Conservation (phyloP, 371 early-diverging fungal species). For the Rhizopus stolonifer region DNA sequence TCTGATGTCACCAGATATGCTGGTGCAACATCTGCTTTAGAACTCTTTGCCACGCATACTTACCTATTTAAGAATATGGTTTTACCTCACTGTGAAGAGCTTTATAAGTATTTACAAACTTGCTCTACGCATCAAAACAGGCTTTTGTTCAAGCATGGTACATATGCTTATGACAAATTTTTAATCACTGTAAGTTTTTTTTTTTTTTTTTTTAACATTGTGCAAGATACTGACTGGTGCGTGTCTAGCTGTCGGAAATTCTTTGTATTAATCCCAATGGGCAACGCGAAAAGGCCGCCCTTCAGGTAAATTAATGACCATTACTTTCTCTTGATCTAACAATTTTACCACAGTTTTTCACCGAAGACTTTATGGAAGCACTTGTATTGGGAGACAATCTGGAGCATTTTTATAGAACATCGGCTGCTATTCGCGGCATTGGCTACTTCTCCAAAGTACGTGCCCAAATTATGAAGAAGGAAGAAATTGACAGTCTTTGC, state of each 20-base stretch:
- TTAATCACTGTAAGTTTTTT: background rate
- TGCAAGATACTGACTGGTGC: background rate
- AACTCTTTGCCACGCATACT: constrained; percentile 55
- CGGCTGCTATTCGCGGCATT: constrained; percentile 68
- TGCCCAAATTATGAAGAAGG: constrained; percentile 38
- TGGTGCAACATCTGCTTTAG: constrained; percentile 50
- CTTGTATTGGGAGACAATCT: constrained; percentile 40
- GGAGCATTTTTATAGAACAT: constrained; percentile 45
- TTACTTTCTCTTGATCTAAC: background rate
- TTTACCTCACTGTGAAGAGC: constrained; percentile 37
- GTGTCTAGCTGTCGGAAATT: constrained; percentile 7
- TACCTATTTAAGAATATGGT: constrained; percentile 45
- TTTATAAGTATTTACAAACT: constrained; percentile 45
- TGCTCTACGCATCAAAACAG: constrained; percentile 54
- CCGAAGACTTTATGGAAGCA: constrained; percentile 40
- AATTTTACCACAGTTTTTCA: constrained; percentile 48
- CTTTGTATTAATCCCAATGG: constrained; percentile 19
- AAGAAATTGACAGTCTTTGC: constrained; percentile 47
- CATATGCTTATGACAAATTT: constrained; percentile 12
- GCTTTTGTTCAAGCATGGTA: constrained; percentile 11
- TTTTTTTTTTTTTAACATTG: background rate
- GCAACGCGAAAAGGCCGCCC: constrained; percentile 12
- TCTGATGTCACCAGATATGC: constrained; percentile 4
- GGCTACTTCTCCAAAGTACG: constrained; percentile 72
- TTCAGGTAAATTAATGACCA: constrained; percentile 19